Base-by-base conservation (phyloP, 1,284 basidiomycete genomes). In the Ceratobasidium sp. region DNA sequence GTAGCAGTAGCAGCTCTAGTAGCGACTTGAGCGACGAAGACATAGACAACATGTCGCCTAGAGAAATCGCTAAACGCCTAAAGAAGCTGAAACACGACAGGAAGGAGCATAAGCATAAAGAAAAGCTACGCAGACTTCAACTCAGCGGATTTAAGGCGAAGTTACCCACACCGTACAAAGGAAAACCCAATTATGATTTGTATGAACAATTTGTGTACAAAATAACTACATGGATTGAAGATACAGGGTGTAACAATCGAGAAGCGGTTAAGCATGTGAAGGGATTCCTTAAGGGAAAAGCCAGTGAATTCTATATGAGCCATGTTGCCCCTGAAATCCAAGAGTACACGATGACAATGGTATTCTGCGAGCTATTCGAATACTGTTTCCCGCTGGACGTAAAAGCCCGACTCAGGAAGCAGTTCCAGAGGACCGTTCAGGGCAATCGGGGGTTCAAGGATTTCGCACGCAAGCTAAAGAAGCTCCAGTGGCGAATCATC, bases 341-440 rank as follows among this genome's bases (percentile, higher is more conserved):
- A 17, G 8, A 5, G 34, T 69, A 62, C 25, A 49, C 65, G 0
- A 25, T 69, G 3, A 38, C 47, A 6, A 35, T 8, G 1, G 22
- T 60, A 12, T 50, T 53, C n/a, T 25, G 49, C 1, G 55, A 31
- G 25, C 27, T 84, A 2, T 84, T 81, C 69, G 77, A 82, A 68
- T 79, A 81, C 68, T 82, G 81, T 56, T 84, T 84, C 75, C 81
- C 80, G 0, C 64, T 77, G 0, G 75, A 82, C 43, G 82, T 78
- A 68, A 73, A 78, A 2, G 29, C 71, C 0, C 64, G 74, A 25
- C 72, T 75, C 57, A 60, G 72, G 0, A 56, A 72, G 7, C 57
- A 73, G 27, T 72, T 77, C 12, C 20, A 60, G 1, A 52, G 57
- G 0, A 57, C 55, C 12, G 1, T 31, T 1, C 78, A 79, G 52